phyloP scores from a whole-genome alignment of 2,329 filamentous ascomycete genomes.

The Colletotrichum cereale region DNA sequence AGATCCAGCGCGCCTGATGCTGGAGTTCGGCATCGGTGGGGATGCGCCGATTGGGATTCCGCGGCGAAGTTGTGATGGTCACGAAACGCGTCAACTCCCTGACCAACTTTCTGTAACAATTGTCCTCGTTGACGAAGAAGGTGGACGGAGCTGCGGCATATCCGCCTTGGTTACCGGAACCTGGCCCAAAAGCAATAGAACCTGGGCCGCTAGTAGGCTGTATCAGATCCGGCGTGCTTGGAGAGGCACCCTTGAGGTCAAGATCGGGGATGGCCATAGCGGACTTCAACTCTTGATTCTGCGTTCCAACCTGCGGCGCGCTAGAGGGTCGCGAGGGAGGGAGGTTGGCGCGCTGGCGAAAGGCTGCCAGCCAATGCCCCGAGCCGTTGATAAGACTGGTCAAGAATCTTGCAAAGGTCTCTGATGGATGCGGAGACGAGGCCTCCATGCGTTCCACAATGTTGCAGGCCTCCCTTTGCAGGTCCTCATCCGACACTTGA shows the following conservation, averaged over 20 bases:
- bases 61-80: slow-evolving; percentile 46
- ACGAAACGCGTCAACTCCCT: slow-evolving; percentile 38
- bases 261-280: not conserved
- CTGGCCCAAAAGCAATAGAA: not conserved
- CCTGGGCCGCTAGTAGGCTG: not conserved
- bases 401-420: slow-evolving; percentile 20
- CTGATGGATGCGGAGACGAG: slow-evolving; percentile 9
- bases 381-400: slow-evolving; percentile 27
- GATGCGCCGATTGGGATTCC: slow-evolving; percentile 46
- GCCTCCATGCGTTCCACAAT: slow-evolving; percentile 21
- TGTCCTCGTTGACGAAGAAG: slow-evolving; percentile 43
- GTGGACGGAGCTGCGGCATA: not conserved
- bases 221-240: not conserved
- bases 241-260: not conserved
- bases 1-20: slow-evolving; percentile 50
- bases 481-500: slow-evolving; percentile 9
- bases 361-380: slow-evolving; percentile 21
- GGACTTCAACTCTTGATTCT: not conserved
- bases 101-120: slow-evolving; percentile 45
- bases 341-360: slow-evolving; percentile 26
- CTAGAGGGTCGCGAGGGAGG: not conserved
- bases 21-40: slow-evolving; percentile 53
- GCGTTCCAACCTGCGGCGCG: not conserved
- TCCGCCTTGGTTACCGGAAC: not conserved
- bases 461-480: slow-evolving; percentile 27